phyloP scores from a whole-genome alignment of 2,329 filamentous ascomycete species.

The Ambrosiella xylebori region DNA sequence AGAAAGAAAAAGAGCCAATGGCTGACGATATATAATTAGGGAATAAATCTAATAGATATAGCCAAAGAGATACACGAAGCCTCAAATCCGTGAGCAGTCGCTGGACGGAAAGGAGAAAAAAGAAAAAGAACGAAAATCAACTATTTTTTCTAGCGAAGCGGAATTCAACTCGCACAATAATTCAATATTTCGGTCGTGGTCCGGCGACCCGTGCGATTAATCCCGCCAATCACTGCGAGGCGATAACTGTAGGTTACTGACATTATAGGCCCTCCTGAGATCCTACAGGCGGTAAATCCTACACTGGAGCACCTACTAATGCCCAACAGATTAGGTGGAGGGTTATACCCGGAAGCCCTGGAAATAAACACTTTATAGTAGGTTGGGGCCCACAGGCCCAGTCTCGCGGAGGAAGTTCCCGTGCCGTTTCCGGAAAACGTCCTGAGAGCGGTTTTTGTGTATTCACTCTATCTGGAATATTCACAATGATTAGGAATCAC shows the following conservation, averaged over 20 bases:
- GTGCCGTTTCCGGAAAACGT: too few species aligned
- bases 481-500: not conserved
- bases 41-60: not conserved
- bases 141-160: not conserved
- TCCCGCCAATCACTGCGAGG: too few species aligned
- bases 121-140: not conserved
- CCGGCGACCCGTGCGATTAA: too few species aligned
- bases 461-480: not conserved
- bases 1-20: not conserved
- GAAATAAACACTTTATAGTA: not conserved
- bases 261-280: not conserved
- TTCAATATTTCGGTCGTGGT: not conserved
- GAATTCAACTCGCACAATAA: not conserved
- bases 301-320: not conserved
- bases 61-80: not conserved
- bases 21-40: not conserved
- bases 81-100: not conserved
- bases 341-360: not conserved
- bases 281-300: not conserved
- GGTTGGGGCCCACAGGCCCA: not conserved
- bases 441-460: too few species aligned
- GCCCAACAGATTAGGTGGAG: too few species aligned
- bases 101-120: not conserved
- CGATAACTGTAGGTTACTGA: too few species aligned
- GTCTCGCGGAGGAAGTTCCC: too few species aligned